Conservation (phyloP, 768 basidiomycete genomes). For the Asterophora parasitica region DNA sequence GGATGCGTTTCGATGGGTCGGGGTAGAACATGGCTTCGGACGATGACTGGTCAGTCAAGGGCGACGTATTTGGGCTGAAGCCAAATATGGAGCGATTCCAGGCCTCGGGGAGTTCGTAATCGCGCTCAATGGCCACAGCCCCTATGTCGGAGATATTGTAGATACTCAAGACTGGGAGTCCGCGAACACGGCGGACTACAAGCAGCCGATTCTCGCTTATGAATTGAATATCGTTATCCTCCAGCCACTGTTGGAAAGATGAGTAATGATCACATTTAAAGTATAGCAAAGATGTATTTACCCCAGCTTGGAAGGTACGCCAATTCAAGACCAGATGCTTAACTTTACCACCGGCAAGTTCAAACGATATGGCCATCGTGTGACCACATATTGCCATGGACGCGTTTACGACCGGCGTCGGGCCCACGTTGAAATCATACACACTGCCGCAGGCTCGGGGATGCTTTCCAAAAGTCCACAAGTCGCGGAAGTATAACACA, state of each 20-base stretch:
- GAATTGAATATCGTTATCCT: slow-evolving; percentile 43
- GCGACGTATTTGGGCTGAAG: slow-evolving; percentile 44
- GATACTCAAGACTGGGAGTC: slow-evolving; percentile 35
- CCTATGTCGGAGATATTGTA: slow-evolving; percentile 43
- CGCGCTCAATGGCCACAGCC: slow-evolving; percentile 37
- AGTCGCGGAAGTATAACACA: slow-evolving; percentile 49
- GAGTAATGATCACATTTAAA: background rate
- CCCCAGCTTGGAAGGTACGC: slow-evolving; percentile 42
- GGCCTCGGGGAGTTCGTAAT: slow-evolving; percentile 52
- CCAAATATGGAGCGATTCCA: slow-evolving; percentile 45
- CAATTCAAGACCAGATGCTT: slow-evolving; percentile 49
- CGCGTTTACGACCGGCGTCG: slow-evolving; percentile 30
- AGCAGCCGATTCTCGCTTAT: slow-evolving; percentile 42
- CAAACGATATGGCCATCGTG: slow-evolving; percentile 39
- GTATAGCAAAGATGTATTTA: slow-evolving; percentile 19
- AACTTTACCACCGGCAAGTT: slow-evolving; percentile 34
- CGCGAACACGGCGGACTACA: slow-evolving; percentile 33
- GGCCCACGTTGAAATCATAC: slow-evolving; percentile 38
- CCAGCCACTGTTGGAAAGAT: slow-evolving; percentile 38
- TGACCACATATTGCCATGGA: slow-evolving; percentile 37
- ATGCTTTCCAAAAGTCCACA: slow-evolving; percentile 55
- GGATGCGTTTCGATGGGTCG: slow-evolving; percentile 47
- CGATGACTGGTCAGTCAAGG: slow-evolving; percentile 30
- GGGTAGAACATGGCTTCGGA: slow-evolving; percentile 51
- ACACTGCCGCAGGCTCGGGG: slow-evolving; percentile 34